Conservation (phyloP, 306 rosid genomes). For the Psophocarpus tetragonolobus region DNA sequence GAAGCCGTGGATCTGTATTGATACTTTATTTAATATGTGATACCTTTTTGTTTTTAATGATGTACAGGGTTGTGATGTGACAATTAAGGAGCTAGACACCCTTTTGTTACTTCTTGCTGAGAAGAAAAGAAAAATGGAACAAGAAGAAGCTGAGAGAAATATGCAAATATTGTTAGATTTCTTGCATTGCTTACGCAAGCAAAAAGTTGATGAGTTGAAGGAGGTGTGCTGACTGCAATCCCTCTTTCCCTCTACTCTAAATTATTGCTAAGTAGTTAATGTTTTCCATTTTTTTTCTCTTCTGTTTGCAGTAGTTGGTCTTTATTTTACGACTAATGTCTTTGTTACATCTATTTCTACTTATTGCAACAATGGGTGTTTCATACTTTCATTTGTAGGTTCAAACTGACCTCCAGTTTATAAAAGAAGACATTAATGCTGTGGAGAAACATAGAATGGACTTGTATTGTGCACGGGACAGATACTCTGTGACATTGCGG, state of each 20-base stretch:
- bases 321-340: slow-evolving; percentile 19
- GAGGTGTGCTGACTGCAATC: slow-evolving; percentile 60
- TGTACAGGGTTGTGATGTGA: slow-evolving; percentile 85
- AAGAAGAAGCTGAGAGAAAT: slow-evolving; percentile 96
- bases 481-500: slow-evolving; percentile 66
- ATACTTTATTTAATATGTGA: slow-evolving; percentile 18
- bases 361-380: slow-evolving; percentile 25
- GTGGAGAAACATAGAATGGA: slow-evolving; percentile 94
- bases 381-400: slow-evolving; percentile 48
- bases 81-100: slow-evolving; percentile 83
- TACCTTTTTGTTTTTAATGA: background rate
- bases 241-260: slow-evolving; percentile 23
- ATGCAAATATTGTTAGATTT: slow-evolving; percentile 91
- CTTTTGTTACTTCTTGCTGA: slow-evolving; percentile 78
- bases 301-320: slow-evolving; percentile 5
- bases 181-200: slow-evolving; percentile 84
- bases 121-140: slow-evolving; percentile 97
- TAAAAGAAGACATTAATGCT: slow-evolving; percentile 81
- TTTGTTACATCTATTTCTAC: slow-evolving; percentile 8
- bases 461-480: slow-evolving; percentile 72
- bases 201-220: slow-evolving; percentile 76
- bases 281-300: slow-evolving; percentile 8
- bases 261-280: background rate
- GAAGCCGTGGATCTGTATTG: slow-evolving; percentile 16
- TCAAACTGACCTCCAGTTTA: slow-evolving; percentile 88